Conservation (phyloP, 345 rosid species). For the Populus simonii region DNA sequence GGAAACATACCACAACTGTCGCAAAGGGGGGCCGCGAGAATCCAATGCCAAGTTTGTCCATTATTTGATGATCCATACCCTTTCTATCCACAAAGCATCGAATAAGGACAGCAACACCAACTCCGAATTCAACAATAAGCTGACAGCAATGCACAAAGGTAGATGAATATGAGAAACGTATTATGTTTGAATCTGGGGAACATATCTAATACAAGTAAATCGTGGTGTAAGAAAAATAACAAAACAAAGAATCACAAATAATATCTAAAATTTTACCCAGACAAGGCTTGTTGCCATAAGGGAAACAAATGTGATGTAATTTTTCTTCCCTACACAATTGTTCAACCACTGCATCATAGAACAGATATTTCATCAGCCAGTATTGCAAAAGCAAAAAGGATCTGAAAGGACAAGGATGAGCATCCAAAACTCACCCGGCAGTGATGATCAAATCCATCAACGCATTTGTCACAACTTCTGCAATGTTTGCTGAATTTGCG, state of each 20-base stretch:
- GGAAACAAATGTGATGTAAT: slow-evolving; percentile 79
- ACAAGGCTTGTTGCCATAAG: slow-evolving; percentile 82
- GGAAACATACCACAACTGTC: slow-evolving; percentile 63
- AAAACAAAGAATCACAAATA: not conserved
- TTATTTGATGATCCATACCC: slow-evolving; percentile 67
- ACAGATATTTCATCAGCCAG: slow-evolving; percentile 3
- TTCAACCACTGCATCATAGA: slow-evolving; percentile 75
- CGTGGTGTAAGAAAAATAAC: slow-evolving; percentile 2
- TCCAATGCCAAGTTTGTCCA: slow-evolving; percentile 76
- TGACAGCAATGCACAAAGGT: slow-evolving; percentile 33
- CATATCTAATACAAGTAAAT: not conserved
- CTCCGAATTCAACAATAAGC: slow-evolving; percentile 86
- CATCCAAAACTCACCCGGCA: slow-evolving; percentile 62
- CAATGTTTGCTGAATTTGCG: slow-evolving; percentile 94
- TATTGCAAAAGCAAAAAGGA: not conserved
- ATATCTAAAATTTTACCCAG: slow-evolving; percentile 57
- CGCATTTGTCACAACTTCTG: slow-evolving; percentile 91
- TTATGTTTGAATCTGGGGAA: not conserved
- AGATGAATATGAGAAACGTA: slow-evolving; percentile 1
- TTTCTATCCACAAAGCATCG: slow-evolving; percentile 75
- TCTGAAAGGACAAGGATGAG: not conserved
- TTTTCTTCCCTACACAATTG: slow-evolving; percentile 90
- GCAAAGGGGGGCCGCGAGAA: slow-evolving; percentile 80
- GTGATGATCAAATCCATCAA: slow-evolving; percentile 97
- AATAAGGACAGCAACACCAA: slow-evolving; percentile 81